Percentiles rank a stretch among this genome's conserved stretches.
Evolutionary conservation across 768 basidiomycete genomes (phyloP).

Genomic region (Trametes cingulata): DNA sequence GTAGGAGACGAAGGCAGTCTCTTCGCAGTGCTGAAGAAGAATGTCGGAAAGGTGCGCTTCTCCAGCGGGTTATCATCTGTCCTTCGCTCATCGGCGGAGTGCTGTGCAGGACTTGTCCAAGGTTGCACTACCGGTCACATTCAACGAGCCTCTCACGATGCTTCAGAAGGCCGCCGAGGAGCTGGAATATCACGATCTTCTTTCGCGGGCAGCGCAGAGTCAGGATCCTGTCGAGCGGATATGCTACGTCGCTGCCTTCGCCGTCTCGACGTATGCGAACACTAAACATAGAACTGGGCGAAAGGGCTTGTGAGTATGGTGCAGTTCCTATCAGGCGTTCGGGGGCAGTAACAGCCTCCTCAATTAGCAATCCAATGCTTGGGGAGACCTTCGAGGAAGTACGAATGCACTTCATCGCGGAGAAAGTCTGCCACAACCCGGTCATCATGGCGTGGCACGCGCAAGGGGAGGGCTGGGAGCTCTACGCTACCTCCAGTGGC

Average conservation of each 20-base stretch:
- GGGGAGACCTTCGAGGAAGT: conserved; percentile 86
- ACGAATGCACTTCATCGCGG: conserved; percentile 80
- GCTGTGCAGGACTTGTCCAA: conserved; percentile 70
- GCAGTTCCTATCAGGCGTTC: not conserved
- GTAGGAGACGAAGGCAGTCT: conserved; percentile 79
- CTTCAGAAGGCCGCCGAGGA: conserved; percentile 84
- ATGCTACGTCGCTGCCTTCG: conserved; percentile 80
- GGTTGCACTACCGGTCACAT: conserved; percentile 83
- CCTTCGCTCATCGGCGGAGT: not conserved
- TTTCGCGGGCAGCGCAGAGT: conserved; percentile 62
- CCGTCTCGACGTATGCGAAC: conserved; percentile 81
- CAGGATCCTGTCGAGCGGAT: conserved; percentile 66
- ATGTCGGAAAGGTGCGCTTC: conserved; percentile 73
- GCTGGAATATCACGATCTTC: conserved; percentile 71
- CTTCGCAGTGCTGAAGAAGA: conserved; percentile 82
- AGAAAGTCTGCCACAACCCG: conserved; percentile 87
- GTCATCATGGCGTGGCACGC: conserved; percentile 86
- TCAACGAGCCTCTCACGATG: conserved; percentile 86
- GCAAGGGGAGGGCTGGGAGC: conserved; percentile 74
- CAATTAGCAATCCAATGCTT: conserved; percentile 77
- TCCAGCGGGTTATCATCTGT: not conserved
- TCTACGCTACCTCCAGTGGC: conserved; percentile 74
- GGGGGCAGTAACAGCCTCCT: not conserved
- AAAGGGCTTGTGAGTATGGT: conserved; percentile 76
- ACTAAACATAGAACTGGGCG: conserved; percentile 78